A percentile compares a stretch with the other conserved stretches of the same genome.
These are phyloP conservation scores for Fusarium phyllophilum DNA, from an alignment of 2,329 filamentous ascomycete species.

Conservation along the genomic window DNA sequence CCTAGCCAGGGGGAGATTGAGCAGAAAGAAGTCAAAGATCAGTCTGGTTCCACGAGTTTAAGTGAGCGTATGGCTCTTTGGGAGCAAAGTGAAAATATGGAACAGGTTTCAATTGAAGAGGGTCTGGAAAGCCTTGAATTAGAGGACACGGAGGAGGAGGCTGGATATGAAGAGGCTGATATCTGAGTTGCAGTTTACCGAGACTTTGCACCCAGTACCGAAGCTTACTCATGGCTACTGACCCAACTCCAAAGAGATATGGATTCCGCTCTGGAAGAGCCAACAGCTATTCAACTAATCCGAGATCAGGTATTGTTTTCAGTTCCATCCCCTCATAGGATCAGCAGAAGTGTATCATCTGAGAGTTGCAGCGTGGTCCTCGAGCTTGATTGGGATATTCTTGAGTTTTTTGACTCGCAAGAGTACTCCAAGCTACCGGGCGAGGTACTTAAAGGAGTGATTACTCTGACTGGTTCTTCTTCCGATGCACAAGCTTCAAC, in stretches of 20 bases:
- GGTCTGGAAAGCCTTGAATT: background rate
- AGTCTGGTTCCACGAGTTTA: background rate
- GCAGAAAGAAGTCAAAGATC: background rate
- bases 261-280: background rate
- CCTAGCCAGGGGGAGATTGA: background rate
- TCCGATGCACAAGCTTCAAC: background rate
- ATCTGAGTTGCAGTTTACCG: background rate
- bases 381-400: background rate
- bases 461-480: background rate
- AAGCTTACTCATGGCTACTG: background rate
- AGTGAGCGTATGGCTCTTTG: background rate
- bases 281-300: background rate
- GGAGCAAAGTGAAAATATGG: background rate
- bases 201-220: background rate
- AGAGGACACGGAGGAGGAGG: background rate
- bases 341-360: background rate
- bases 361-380: background rate
- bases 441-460: rapidly evolving
- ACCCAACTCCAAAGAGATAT: background rate
- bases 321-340: background rate
- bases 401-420: background rate
- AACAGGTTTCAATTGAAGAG: rapidly evolving
- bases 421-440: background rate
- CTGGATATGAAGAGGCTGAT: background rate
- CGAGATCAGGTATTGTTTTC: background rate